phyloP scores from a whole-genome alignment of 2,329 filamentous ascomycete genomes.

The Penicillium sp. region DNA sequence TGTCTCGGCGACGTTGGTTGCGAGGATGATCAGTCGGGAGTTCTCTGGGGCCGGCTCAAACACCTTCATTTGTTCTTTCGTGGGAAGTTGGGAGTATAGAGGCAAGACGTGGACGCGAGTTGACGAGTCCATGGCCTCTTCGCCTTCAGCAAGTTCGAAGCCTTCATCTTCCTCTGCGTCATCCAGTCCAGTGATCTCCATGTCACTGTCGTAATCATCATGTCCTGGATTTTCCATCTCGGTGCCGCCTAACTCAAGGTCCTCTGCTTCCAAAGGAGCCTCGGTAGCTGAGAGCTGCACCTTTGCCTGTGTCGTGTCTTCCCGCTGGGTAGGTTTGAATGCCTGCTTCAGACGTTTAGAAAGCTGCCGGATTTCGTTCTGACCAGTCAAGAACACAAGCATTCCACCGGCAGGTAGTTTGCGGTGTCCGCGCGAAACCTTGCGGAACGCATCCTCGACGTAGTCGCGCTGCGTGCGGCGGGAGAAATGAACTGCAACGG shows the following conservation, averaged over 20 bases:
- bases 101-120: conserved; percentile 84
- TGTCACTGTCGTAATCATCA: conserved; percentile 56
- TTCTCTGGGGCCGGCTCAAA: conserved; percentile 83
- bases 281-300: conserved; percentile 76
- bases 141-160: conserved; percentile 60
- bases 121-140: conserved; percentile 57
- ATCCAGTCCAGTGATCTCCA: conserved; percentile 61
- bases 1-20: conserved; percentile 96
- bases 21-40: conserved; percentile 80
- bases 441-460: conserved; percentile 83
- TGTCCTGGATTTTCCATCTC: conserved; percentile 50
- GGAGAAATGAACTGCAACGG: conserved; percentile 86
- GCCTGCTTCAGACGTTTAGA: conserved; percentile 73
- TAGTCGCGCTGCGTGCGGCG: conserved; percentile 82
- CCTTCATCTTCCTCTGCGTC: conserved; percentile 64
- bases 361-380: conserved; percentile 85
- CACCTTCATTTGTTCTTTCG: conserved; percentile 84
- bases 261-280: conserved; percentile 77
- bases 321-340: conserved; percentile 56
- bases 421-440: conserved; percentile 81
- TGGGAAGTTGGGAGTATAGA: conserved; percentile 87
- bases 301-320: conserved; percentile 59
- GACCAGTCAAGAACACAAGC: conserved; percentile 89
- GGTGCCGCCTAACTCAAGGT: conserved; percentile 73
- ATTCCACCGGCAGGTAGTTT: conserved; percentile 90